phyloP scores from a whole-genome alignment of 176 grass and related monocot species.

The Oryza australiensis region DNA sequence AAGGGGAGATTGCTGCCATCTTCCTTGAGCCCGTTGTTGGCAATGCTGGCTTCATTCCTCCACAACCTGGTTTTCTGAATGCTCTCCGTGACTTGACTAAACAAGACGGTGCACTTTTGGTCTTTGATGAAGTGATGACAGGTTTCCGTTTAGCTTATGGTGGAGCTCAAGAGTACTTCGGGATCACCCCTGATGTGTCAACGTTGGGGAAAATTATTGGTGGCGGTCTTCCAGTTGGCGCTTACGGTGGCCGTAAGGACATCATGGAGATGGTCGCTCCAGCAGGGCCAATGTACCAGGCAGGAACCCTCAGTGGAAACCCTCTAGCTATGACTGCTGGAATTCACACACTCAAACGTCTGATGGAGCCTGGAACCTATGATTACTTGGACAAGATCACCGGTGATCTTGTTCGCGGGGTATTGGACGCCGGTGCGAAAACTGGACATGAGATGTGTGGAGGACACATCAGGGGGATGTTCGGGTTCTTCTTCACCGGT shows the following conservation, averaged over 20 bases:
- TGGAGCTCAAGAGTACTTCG: conserved; percentile 96
- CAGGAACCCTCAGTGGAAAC: conserved; percentile 96
- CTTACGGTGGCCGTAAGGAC: conserved; percentile 90
- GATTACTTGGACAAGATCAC: conserved; percentile 93
- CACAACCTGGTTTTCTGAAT: conserved; percentile 66
- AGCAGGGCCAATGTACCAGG: conserved; percentile 96
- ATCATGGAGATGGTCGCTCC: conserved; percentile 99
- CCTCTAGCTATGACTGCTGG: conserved; percentile 98
- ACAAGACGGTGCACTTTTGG: conserved; percentile 73
- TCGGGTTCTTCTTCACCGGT: conserved; percentile 76
- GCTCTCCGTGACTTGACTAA: conserved; percentile 85
- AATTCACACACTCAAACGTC: conserved; percentile 84
- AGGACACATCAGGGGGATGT: conserved; percentile 91
- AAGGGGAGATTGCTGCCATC: conserved; percentile 80
- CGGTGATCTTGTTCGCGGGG: conserved; percentile 62
- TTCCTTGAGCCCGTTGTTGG: conserved; percentile 96
- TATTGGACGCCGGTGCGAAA: conserved; percentile 70
- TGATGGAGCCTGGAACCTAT: conserved; percentile 72
- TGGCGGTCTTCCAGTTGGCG: conserved; percentile 93
- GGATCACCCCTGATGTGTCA: conserved; percentile 88
- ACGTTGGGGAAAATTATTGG: conserved; percentile 94
- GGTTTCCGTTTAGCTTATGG: conserved; percentile 93
- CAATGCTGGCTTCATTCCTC: conserved; percentile 90
- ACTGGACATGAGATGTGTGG: conserved; percentile 92
- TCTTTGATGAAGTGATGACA: conserved; percentile 99